Evolutionary conservation across 768 basidiomycete species (phyloP).

Genomic region (Gymnopilus dilepis): DNA sequence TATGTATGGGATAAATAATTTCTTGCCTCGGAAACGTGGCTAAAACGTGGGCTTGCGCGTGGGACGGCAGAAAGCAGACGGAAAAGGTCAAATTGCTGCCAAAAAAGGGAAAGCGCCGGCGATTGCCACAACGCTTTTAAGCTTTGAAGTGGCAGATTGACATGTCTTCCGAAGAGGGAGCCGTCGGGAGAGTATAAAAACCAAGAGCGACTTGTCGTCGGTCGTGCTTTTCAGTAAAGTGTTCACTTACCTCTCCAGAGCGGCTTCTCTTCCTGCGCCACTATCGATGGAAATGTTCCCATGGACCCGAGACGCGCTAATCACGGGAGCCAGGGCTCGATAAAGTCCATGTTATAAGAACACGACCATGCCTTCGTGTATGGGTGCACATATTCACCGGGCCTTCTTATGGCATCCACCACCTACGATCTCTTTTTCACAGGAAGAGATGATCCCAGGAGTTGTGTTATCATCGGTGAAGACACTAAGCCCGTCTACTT

Average conservation of each 20-base stretch:
- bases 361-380: slow-evolving; percentile 38
- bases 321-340: slow-evolving; percentile 54
- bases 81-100: slow-evolving; percentile 24
- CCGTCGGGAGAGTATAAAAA: slow-evolving; percentile 22
- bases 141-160: slow-evolving; percentile 45
- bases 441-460: slow-evolving; percentile 70
- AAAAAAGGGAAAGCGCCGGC: slow-evolving; percentile 38
- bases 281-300: slow-evolving; percentile 57
- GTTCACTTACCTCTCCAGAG: slow-evolving; percentile 22
- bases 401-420: slow-evolving; percentile 44
- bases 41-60: slow-evolving; percentile 34
- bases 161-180: slow-evolving; percentile 36
- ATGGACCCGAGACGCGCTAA: slow-evolving; percentile 53
- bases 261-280: slow-evolving; percentile 50
- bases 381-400: slow-evolving; percentile 38
- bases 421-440: slow-evolving; percentile 71
- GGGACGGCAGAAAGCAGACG: slow-evolving; percentile 30
- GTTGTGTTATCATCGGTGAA: slow-evolving; percentile 71
- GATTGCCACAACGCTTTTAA: slow-evolving; percentile 41
- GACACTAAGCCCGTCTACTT: slow-evolving; percentile 63
- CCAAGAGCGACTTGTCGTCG: background rate
- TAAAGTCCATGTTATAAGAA: slow-evolving; percentile 50
- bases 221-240: background rate
- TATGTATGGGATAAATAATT: background rate
- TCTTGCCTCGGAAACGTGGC: slow-evolving; percentile 28